Evolutionary conservation across 106 monocot species (phyloP), one percentile per base, ranked within the genome.

Genomic region (Narthecium ossifragum): DNA sequence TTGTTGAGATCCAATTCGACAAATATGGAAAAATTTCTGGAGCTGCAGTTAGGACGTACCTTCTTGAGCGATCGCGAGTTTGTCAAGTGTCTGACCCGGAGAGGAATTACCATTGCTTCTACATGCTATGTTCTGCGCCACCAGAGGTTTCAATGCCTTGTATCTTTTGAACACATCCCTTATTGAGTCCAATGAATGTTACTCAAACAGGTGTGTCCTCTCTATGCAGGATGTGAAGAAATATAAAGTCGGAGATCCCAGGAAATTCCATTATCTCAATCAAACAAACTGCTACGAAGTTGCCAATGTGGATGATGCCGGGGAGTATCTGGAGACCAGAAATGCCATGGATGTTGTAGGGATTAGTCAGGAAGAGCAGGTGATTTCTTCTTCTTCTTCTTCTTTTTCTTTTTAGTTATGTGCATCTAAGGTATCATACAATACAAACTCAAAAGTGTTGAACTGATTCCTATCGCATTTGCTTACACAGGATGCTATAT

Each of bases 51-150:
- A 60, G 93, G 2, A 93, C 93, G 4, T 93, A 93, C 43, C 85
- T 93, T 53, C 88, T 93, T 17, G 93, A 93, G 62, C 69, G 93
- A 5, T 93, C 93, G 4, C 66, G 93, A 48, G 93, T 93, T 56
- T 93, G 93, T 62, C 93, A 93, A 71, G 93, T 88, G 40, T 82
- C 81, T 46, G 88, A 88, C 55, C 93, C 93, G 45, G 93, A 93
- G 62, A 78, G 93, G 74, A 93, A 93, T 71, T 93, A 93, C 54
- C 93, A 93, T 60, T 93, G 93, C 46, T 93, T 93, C 46, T 93
- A 93, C 66, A 93, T 93, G 93, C 81, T 93, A 15, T 93, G 93
- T 59, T 30, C 66, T 62, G 93, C 93, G 39, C 93, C 93, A 26
- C 93, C 88, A 38, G 93, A 93, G 85, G 93, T 93, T n/a, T n/a